Percentiles rank a stretch among this genome's conserved stretches.
Evolutionary conservation across 805 yeast species (phyloP).

Genomic region (Ogataea siamensis): DNA sequence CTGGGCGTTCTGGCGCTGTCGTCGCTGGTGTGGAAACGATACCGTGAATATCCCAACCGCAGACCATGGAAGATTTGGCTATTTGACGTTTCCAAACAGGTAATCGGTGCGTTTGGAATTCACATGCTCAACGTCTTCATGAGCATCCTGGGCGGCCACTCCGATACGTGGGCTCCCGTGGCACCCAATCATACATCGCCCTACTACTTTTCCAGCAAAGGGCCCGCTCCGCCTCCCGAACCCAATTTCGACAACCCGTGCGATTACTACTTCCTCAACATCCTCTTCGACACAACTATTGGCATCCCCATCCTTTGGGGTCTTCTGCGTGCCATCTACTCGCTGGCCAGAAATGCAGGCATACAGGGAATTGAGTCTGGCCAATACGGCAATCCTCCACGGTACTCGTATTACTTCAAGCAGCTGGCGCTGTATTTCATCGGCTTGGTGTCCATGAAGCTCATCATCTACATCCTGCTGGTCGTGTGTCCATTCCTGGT

Average conservation of each 20-base stretch:
- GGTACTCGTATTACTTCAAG: conserved; percentile 61
- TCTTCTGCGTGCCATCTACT: conserved; percentile 51
- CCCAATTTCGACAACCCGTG: conserved; percentile 63
- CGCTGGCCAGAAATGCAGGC: conserved; percentile 41
- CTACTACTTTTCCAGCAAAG: conserved; percentile 4
- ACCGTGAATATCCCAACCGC: conserved; percentile 71
- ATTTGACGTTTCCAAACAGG: conserved; percentile 86
- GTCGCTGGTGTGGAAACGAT: conserved; percentile 72
- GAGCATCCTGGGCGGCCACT: conserved; percentile 53
- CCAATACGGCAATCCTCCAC: conserved; percentile 67
- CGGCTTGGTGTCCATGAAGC: conserved; percentile 59
- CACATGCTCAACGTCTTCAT: conserved; percentile 75
- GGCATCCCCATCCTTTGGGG: conserved; percentile 83
- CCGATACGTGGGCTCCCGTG: conserved; percentile 21
- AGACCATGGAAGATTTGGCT: conserved; percentile 88
- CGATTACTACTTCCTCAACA: conserved; percentile 90
- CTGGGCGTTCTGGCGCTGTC: conserved; percentile 77
- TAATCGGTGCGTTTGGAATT: conserved; percentile 81
- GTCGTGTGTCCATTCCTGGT: conserved; percentile 66
- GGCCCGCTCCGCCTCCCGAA: conserved; percentile 17
- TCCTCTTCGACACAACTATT: conserved; percentile 86
- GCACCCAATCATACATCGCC: conserved; percentile 11
- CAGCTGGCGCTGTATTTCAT: conserved; percentile 68
- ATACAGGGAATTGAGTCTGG: conserved; percentile 50
- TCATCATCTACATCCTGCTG: conserved; percentile 54